Evolutionary conservation across 2,329 filamentous ascomycete genomes (phyloP).

Genomic region (Dissoconium aciculare): DNA sequence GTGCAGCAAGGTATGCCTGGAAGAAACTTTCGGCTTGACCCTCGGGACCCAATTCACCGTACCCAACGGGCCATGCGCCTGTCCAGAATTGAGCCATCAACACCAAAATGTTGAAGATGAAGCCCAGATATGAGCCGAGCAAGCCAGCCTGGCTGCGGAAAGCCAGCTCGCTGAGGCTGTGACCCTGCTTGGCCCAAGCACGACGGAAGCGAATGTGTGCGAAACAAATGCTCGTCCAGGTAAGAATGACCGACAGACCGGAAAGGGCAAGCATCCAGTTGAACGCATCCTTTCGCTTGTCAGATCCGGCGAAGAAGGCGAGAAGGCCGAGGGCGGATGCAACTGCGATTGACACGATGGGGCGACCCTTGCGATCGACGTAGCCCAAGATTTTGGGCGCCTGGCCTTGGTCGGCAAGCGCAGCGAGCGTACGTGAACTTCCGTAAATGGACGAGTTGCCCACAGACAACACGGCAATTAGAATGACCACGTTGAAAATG

Average conservation of each 20-base stretch:
- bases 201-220: constrained; percentile 77
- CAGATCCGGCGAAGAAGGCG: constrained; percentile 57
- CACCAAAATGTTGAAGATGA: constrained; percentile 47
- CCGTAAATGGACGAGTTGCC: constrained; percentile 39
- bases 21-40: constrained; percentile 17
- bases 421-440: constrained; percentile 76
- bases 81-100: constrained; percentile 66
- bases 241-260: constrained; percentile 60
- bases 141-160: constrained; percentile 44
- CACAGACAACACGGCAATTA: constrained; percentile 45
- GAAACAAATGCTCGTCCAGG: constrained; percentile 75
- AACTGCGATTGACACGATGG: constrained; percentile 54
- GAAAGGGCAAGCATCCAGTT: constrained; percentile 67
- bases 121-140: constrained; percentile 46
- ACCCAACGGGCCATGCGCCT: constrained; percentile 55
- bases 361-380: constrained; percentile 64
- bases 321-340: constrained; percentile 57
- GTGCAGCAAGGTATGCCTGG: constrained; percentile 21
- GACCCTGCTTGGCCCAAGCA: constrained; percentile 58
- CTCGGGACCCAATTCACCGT: constrained; percentile 7
- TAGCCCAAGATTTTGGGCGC: constrained; percentile 45
- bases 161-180: constrained; percentile 49
- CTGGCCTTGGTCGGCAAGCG: constrained; percentile 55
- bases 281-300: constrained; percentile 48
- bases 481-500: constrained; percentile 53